A percentile compares a stretch with the other conserved stretches of the same genome.
Evolutionary conservation across 495 filamentous ascomycete genomes (phyloP).

Genomic region (Hypoxylon crocopeplum): DNA sequence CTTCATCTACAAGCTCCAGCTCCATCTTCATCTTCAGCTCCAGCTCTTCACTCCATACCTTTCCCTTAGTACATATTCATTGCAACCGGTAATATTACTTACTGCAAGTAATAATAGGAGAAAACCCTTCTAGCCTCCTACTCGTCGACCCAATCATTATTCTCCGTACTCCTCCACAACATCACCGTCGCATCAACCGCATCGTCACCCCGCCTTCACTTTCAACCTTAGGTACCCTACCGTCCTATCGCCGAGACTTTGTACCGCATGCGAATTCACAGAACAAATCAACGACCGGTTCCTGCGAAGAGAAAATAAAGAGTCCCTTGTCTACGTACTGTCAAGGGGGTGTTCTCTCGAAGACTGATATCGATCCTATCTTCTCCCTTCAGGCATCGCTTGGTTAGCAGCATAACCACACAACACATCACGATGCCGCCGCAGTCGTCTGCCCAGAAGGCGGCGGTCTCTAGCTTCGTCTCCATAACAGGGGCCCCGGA

Average conservation of each 20-base stretch:
- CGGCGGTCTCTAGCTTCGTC: conserved; percentile 58
- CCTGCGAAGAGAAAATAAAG: no score
- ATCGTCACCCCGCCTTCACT: conserved; percentile 14
- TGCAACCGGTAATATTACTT: no score
- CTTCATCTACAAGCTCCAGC: no score
- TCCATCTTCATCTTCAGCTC: no score
- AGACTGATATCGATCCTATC: background rate
- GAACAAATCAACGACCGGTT: background rate
- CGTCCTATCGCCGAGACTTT: background rate
- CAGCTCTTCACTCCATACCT: no score
- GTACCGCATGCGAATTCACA: background rate
- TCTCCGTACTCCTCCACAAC: background rate
- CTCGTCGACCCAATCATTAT: background rate
- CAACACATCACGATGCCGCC: conserved; percentile 50
- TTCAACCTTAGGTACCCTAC: background rate
- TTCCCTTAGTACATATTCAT: no score
- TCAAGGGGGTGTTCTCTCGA: no score
- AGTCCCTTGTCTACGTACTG: no score
- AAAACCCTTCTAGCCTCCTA: no score
- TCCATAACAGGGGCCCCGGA: conserved; percentile 60
- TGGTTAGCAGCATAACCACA: background rate
- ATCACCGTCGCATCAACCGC: background rate
- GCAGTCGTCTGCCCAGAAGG: conserved; percentile 55
- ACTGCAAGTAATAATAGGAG: no score
- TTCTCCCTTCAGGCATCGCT: background rate